Conservation (phyloP, 306 rosid genomes). For the Albizia julibrissin region DNA sequence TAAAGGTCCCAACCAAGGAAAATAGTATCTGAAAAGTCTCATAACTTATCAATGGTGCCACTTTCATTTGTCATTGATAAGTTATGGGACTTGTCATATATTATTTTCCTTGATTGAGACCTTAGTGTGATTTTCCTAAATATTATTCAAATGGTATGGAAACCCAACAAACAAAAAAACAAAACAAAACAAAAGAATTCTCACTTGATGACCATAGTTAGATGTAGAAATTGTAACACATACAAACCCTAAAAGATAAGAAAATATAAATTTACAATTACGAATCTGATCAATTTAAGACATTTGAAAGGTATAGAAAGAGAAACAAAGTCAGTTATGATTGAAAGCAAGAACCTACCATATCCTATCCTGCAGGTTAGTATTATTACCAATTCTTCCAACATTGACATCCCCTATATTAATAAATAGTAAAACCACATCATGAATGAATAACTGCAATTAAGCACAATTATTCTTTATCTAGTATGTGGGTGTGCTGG, state of each 20-base stretch:
- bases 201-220: not conserved
- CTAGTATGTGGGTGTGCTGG: not conserved
- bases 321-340: not conserved
- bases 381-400: not conserved
- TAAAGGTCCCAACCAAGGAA: too few species aligned
- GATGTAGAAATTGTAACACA: not conserved
- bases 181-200: not conserved
- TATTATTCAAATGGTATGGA: not conserved
- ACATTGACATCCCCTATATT: not conserved
- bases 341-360: not conserved
- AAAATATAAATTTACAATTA: not conserved
- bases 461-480: constrained; percentile 7
- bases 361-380: not conserved
- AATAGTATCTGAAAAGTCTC: too few species aligned
- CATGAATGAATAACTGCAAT: constrained; percentile 15
- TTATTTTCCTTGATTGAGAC: too few species aligned
- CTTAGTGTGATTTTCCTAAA: too few species aligned
- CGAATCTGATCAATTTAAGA: not conserved
- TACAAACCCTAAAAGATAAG: not conserved
- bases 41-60: too few species aligned
- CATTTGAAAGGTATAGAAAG: not conserved
- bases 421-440: constrained; percentile 15
- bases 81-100: too few species aligned
- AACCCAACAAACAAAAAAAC: not conserved
- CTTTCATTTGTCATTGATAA: too few species aligned